phyloP scores from a whole-genome alignment of 148 eudicot species.

The Arctostaphylos glauca region DNA sequence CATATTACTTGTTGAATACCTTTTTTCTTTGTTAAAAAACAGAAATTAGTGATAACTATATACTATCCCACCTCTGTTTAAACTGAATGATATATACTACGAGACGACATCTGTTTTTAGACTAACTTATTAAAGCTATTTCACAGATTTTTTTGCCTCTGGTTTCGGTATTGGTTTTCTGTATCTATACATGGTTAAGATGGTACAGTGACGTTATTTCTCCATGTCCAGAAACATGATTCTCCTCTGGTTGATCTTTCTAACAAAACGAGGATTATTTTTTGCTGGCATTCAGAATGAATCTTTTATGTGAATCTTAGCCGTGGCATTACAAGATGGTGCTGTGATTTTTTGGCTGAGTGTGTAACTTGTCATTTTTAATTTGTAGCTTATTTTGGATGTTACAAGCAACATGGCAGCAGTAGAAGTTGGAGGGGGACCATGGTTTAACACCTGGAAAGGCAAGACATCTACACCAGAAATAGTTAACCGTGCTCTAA shows the following conservation, averaged over 20 bases:
- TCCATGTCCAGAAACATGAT: not conserved
- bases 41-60: not conserved
- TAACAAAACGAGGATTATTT: not conserved
- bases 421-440: slow-evolving; percentile 89
- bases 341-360: not conserved
- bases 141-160: not conserved
- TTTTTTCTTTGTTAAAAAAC: not conserved
- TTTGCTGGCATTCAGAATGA: not conserved
- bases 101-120: not conserved
- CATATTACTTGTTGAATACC: not conserved
- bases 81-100: not conserved
- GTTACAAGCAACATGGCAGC: slow-evolving; percentile 90
- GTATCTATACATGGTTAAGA: not conserved
- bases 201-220: not conserved
- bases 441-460: slow-evolving; percentile 80
- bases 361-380: not conserved
- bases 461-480: slow-evolving; percentile 63
- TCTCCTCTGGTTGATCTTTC: not conserved
- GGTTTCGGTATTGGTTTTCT: not conserved
- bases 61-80: not conserved
- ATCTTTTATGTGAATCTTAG: not conserved
- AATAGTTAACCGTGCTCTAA: slow-evolving; percentile 52
- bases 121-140: not conserved
- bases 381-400: slow-evolving; percentile 65
- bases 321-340: not conserved